Evolutionary conservation across 2,329 filamentous ascomycete genomes (phyloP).

Genomic region (Aureobasidium vineae): DNA sequence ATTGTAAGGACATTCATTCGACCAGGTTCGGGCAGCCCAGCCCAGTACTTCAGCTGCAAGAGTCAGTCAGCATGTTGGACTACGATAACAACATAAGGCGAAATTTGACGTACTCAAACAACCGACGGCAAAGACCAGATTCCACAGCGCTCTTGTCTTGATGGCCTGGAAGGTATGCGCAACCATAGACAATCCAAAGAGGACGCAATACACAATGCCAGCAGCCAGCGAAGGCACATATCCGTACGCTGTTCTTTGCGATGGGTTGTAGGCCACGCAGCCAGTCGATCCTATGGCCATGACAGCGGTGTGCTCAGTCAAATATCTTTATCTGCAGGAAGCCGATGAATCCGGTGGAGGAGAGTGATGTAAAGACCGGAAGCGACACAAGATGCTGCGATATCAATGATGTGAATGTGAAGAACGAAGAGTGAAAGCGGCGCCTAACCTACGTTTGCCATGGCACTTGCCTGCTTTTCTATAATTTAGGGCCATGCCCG

Average conservation of each 20-base stretch:
- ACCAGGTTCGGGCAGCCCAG: slow-evolving; percentile 27
- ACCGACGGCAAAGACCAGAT: slow-evolving; percentile 24
- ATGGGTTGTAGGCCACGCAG: slow-evolving; percentile 25
- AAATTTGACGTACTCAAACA: slow-evolving; percentile 11
- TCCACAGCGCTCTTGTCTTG: slow-evolving; percentile 25
- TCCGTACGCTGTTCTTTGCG: slow-evolving; percentile 22
- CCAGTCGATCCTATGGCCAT: slow-evolving; percentile 26
- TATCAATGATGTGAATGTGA: background rate
- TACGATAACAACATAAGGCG: background rate
- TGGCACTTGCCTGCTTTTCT: slow-evolving; percentile 14
- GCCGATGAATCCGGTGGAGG: background rate
- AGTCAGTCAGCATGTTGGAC: background rate
- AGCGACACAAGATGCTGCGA: background rate
- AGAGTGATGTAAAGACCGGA: background rate
- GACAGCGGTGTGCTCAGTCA: background rate
- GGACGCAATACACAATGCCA: slow-evolving; percentile 27
- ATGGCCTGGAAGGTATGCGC: slow-evolving; percentile 25
- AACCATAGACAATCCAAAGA: slow-evolving; percentile 27
- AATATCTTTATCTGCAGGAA: background rate
- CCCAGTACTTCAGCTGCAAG: slow-evolving; percentile 22
- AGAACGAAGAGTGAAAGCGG: background rate
- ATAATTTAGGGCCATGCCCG: background rate
- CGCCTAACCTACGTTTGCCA: background rate
- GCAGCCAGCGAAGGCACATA: slow-evolving; percentile 27
- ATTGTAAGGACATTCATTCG: slow-evolving; percentile 21